Percentiles rank a stretch among this genome's conserved stretches.
phyloP scores from a whole-genome alignment of 169 alveolate genomes.

The Cryptosporidium ubiquitum region DNA sequence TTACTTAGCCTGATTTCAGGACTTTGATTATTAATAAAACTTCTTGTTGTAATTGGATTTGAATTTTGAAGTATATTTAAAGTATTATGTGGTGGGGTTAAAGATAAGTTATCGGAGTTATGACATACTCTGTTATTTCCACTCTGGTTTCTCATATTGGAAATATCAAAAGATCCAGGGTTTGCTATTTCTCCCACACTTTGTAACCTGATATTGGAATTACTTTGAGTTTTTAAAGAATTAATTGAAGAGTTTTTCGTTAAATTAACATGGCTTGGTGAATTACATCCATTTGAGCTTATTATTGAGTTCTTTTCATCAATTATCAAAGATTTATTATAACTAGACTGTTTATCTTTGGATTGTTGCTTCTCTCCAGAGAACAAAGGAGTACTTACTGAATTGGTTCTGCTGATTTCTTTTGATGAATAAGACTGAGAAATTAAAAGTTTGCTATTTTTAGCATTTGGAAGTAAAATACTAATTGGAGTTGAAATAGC shows the following conservation, averaged over 20 bases:
- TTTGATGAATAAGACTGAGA: constrained; percentile 37
- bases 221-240: not conserved
- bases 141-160: not conserved
- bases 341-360: not conserved
- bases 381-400: not conserved
- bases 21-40: not conserved
- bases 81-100: not conserved
- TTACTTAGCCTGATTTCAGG: constrained; percentile 7
- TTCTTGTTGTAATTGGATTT: not conserved
- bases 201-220: not conserved
- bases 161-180: not conserved
- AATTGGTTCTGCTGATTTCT: constrained; percentile 29
- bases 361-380: not conserved
- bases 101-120: not conserved
- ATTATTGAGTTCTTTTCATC: not conserved
- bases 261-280: not conserved
- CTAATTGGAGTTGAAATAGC: constrained; percentile 56
- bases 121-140: not conserved
- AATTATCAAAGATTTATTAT: not conserved
- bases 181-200: not conserved
- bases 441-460: constrained; percentile 42
- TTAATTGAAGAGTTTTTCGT: not conserved
- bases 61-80: not conserved
- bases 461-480: constrained; percentile 52
- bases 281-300: not conserved